Evolutionary conservation across 352 stramenopile genomes (phyloP).

Genomic region (Phytophthora sojae): DNA sequence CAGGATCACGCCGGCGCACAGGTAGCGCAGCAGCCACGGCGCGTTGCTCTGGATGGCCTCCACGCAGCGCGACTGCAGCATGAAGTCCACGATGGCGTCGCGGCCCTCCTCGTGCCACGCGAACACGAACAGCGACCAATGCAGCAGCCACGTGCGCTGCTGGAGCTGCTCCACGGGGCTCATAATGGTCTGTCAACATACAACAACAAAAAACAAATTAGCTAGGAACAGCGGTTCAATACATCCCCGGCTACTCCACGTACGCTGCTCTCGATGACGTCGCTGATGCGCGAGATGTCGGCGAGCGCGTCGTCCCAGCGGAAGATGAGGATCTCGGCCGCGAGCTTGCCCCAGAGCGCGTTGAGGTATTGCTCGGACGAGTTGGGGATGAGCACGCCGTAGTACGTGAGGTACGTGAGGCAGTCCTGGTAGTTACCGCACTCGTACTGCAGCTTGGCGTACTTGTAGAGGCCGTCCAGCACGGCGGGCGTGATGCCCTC

Average conservation of each 20-base stretch:
- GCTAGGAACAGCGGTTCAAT: background rate
- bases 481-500: constrained; percentile 90
- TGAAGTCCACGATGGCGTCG: constrained; percentile 98
- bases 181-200: constrained; percentile 57
- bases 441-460: constrained; percentile 97
- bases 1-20: constrained; percentile 97
- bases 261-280: constrained; percentile 94
- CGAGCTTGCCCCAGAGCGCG: constrained; percentile 97
- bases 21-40: constrained; percentile 97
- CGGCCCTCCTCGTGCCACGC: constrained; percentile 93
- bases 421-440: constrained; percentile 96
- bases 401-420: constrained; percentile 92
- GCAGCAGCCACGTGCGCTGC: constrained; percentile 98
- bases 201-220: background rate
- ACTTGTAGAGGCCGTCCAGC: constrained; percentile 94
- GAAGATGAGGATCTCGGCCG: constrained; percentile 96
- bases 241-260: constrained; percentile 21
- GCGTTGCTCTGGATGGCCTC: constrained; percentile 99
- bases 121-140: constrained; percentile 98
- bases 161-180: constrained; percentile 94
- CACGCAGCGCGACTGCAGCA: constrained; percentile 92
- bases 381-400: constrained; percentile 88
- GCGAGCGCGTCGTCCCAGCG: constrained; percentile 95
- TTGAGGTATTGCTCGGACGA: constrained; percentile 88
- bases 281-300: constrained; percentile 94